A percentile compares a stretch with the other conserved stretches of the same genome.
Conservation (phyloP, 495 filamentous ascomycete species). For the Xylaria grammica region DNA sequence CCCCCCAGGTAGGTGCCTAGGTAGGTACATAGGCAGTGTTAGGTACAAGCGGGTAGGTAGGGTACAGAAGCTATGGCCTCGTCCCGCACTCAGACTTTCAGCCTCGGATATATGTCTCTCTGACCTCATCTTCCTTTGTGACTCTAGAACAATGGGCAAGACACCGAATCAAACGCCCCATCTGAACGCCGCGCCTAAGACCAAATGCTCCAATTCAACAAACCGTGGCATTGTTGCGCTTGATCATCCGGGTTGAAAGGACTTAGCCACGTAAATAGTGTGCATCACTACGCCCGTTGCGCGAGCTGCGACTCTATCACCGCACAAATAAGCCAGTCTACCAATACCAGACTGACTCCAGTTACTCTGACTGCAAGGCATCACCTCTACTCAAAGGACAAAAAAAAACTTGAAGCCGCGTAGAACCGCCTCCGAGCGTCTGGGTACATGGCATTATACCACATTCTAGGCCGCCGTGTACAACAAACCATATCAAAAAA, state of each 20-base stretch:
- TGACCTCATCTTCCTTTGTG: slow-evolving; percentile 6
- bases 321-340: neutral
- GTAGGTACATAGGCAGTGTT: neutral
- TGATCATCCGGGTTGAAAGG: slow-evolving; percentile 6
- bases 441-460: neutral
- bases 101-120: neutral
- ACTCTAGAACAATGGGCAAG: slow-evolving; percentile 16
- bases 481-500: slow-evolving; percentile 18
- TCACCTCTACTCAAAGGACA: no score
- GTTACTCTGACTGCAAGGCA: no score
- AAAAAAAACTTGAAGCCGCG: no score
- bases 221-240: neutral
- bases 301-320: no score
- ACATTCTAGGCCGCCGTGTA: neutral
- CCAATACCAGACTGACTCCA: neutral
- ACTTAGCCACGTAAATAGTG: neutral
- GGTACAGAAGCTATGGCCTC: neutral
- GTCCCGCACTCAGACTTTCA: neutral
- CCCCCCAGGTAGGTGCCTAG: neutral
- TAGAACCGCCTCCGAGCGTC: no score
- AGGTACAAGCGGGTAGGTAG: no score
- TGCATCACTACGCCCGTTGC: no score
- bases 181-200: neutral
- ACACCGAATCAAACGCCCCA: neutral
- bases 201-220: neutral